phyloP scores from a whole-genome alignment of 169 alveolate species.

The Perkinsus olseni region DNA sequence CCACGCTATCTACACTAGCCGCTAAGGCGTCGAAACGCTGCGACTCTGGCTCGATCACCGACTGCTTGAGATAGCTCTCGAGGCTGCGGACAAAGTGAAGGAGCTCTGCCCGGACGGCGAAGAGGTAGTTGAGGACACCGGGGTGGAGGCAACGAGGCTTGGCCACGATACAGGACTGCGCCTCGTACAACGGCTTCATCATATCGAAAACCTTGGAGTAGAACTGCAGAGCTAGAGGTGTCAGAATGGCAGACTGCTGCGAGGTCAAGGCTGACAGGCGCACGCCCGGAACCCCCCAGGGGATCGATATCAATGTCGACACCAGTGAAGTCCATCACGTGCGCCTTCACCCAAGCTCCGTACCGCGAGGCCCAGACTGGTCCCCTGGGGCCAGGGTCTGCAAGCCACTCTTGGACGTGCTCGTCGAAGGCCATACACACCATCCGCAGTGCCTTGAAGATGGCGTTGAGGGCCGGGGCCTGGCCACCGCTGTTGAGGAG shows the following conservation, averaged over 20 bases:
- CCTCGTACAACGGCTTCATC: not conserved
- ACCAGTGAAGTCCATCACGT: not conserved
- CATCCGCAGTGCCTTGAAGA: not conserved
- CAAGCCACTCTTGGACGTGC: not conserved
- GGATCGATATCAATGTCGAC: not conserved
- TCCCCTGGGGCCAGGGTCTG: not conserved
- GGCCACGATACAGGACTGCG: not conserved
- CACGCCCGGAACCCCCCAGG: not conserved
- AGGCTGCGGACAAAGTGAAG: not conserved
- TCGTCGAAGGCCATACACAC: not conserved
- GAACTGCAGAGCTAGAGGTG: not conserved
- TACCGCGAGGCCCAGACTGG: not conserved
- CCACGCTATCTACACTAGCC: not conserved
- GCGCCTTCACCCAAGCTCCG: not conserved
- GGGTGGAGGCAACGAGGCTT: not conserved
- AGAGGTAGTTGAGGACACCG: not conserved
- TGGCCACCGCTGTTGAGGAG: not conserved
- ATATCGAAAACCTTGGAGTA: not conserved
- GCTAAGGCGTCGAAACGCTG: not conserved
- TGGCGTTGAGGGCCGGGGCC: not conserved
- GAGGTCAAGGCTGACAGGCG: not conserved
- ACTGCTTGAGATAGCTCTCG: not conserved
- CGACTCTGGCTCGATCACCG: not conserved
- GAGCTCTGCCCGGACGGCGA: not conserved
- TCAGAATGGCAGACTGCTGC: not conserved